Base-by-base conservation (phyloP, 2,329 filamentous ascomycete genomes). In the Fusarium musae region DNA sequence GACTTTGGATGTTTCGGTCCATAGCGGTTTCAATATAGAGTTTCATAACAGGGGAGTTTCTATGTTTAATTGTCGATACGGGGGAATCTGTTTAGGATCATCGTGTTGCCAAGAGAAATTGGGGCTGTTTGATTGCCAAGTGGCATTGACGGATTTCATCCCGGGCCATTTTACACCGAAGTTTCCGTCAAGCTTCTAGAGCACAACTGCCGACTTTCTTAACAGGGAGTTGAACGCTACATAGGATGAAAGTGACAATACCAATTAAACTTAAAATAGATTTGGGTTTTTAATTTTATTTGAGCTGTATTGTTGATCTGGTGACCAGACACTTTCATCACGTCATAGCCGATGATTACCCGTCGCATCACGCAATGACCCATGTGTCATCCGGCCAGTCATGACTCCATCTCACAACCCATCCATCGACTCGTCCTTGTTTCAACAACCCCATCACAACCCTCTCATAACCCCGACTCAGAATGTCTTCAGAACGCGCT, bases 321-420 rank as follows among this genome's bases (percentile, higher is more conserved):
- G 26, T 28, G 44, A 53, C 7, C 2, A 16, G 8, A 21, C 16
- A 17, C 8, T 16, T 13, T 13, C 50, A 59, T 71, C 56, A 42
- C 59, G 65, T 59, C 70, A 63, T 66, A 37, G 15, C 75, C 75
- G 75, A 75, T 9, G 13, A 69, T 77, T 77, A 77, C 17, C 75
- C 75, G 75, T 3, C n/a, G 13, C 7, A 44, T 65, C 70, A 70
- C 65, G 37, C 40, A 46, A 59, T 54, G 21, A n/a, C 32, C 28
- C 26, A 26, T 39, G 15, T 21, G 23, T 52, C 56, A 52, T 49
- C 36, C 6, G 8, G 44, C 36, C 6, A 6, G 44, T 30, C 11
- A 69, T 65, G 59, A 69, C 66, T 69, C 59, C 40, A 54, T 59
- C 17, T 43, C 46, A 47, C 16, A 10, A 32, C 19, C 10, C 49